phyloP scores from a whole-genome alignment of 257 asterid genomes.

The Plectranthus barbatus region DNA sequence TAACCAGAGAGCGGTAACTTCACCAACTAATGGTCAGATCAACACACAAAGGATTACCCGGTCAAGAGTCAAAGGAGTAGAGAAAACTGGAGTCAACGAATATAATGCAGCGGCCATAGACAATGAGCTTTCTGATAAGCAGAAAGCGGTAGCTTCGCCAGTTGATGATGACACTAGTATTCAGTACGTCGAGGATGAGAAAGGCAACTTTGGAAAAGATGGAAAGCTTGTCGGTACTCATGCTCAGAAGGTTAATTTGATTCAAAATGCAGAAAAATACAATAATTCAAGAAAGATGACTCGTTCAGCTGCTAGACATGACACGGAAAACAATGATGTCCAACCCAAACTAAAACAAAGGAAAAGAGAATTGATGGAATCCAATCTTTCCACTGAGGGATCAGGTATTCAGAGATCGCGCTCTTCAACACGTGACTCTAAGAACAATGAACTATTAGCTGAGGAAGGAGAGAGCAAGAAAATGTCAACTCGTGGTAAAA shows the following conservation, averaged over 20 bases:
- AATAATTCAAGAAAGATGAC: slow-evolving; percentile 25
- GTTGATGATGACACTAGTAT: slow-evolving; percentile 3
- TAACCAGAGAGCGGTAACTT: slow-evolving; percentile 3
- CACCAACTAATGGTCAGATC: slow-evolving; percentile 4
- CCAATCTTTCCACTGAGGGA: slow-evolving; percentile 1
- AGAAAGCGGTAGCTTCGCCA: slow-evolving; percentile 6
- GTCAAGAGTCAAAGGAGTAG: slow-evolving; percentile 12
- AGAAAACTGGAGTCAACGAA: slow-evolving; percentile 8
- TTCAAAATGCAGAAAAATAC: slow-evolving; percentile 10
- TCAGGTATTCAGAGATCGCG: slow-evolving; percentile 1
- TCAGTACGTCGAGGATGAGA: neutral
- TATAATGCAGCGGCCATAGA: neutral
- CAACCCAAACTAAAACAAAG: slow-evolving; percentile 13
- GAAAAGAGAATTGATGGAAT: slow-evolving; percentile 6
- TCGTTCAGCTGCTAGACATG: slow-evolving; percentile 21
- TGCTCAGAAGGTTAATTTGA: neutral
- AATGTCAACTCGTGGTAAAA: slow-evolving; percentile 2
- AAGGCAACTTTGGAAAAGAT: slow-evolving; percentile 1
- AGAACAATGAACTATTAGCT: neutral
- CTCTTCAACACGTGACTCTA: neutral
- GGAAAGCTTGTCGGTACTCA: slow-evolving; percentile 1
- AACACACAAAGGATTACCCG: slow-evolving; percentile 20
- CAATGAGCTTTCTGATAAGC: slow-evolving; percentile 3
- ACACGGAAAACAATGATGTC: slow-evolving; percentile 12
- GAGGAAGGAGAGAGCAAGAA: slow-evolving; percentile 13